Evolutionary conservation across 371 early-diverging fungal genomes (phyloP).

Genomic region (Mucor velutinosus): DNA sequence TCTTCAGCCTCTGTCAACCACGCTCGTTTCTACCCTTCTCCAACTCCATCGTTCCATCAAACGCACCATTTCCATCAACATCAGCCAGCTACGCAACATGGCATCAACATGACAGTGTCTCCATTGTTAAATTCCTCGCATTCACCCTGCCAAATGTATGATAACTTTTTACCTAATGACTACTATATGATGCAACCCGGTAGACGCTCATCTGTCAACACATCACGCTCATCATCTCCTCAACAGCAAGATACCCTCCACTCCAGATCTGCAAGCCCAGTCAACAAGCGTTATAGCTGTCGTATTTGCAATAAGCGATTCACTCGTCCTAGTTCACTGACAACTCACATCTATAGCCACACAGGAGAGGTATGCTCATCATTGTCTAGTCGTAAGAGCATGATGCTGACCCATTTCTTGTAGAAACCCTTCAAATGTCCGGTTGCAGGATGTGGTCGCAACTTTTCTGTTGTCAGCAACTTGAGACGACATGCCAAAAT

Average conservation of each 20-base stretch:
- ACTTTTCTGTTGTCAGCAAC: conserved; percentile 40
- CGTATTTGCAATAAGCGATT: conserved; percentile 33
- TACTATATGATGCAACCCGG: not conserved
- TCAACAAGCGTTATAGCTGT: conserved; percentile 28
- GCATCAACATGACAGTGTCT: not conserved
- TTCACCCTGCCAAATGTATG: not conserved
- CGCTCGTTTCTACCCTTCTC: not conserved
- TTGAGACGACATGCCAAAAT: conserved; percentile 39
- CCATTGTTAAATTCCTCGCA: not conserved
- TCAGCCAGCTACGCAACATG: not conserved
- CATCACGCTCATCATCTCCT: not conserved
- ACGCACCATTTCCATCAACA: not conserved
- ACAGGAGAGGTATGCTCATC: conserved; percentile 37
- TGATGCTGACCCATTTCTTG: not conserved
- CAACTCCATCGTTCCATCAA: not conserved
- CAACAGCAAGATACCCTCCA: not conserved
- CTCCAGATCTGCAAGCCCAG: conserved; percentile 3
- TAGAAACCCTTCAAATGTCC: conserved; percentile 41
- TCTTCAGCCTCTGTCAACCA: not conserved
- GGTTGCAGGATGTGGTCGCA: conserved; percentile 32
- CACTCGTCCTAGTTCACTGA: conserved; percentile 38
- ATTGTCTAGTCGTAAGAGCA: not conserved
- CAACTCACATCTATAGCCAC: conserved; percentile 41
- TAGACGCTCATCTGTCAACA: not conserved
- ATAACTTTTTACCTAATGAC: not conserved